phyloP scores from a whole-genome alignment of 2,329 filamentous ascomycete species.

The Pestalotiopsis sp. region DNA sequence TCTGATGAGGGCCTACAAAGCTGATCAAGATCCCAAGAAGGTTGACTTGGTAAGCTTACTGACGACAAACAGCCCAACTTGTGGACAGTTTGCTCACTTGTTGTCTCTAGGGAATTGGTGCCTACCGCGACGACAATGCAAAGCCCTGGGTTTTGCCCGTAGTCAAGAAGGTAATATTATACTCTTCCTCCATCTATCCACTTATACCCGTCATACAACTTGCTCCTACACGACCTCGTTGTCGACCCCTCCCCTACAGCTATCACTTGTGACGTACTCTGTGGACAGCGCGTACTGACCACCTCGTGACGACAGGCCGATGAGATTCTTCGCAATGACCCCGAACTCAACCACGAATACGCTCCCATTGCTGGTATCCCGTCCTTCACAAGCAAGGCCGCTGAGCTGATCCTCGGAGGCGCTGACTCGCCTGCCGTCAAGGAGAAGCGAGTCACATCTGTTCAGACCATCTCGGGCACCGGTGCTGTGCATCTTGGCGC shows the following conservation, averaged over 20 bases:
- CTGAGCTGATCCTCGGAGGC: conserved; percentile 82
- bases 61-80: conserved; percentile 12
- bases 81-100: conserved; percentile 16
- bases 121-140: conserved; percentile 91
- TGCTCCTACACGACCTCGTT: conserved; percentile 1
- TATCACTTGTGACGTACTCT: conserved; percentile 2
- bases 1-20: conserved; percentile 83
- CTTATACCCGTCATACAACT: conserved; percentile 9
- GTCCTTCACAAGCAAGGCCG: conserved; percentile 85
- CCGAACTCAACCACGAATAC: conserved; percentile 96
- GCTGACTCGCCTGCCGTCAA: conserved; percentile 76
- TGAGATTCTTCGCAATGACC: conserved; percentile 84
- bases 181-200: not conserved
- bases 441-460: conserved; percentile 78
- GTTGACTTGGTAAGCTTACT: conserved; percentile 76
- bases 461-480: conserved; percentile 97
- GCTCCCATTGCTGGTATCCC: conserved; percentile 90
- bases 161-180: conserved; percentile 80
- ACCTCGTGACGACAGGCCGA: conserved; percentile 69
- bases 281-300: not conserved
- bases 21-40: conserved; percentile 77
- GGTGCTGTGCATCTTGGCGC: conserved; percentile 92
- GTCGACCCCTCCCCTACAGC: not conserved
- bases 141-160: conserved; percentile 98
- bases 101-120: conserved; percentile 69